These are phyloP conservation scores for Moniliella sp. DNA, from an alignment of 1,284 basidiomycete genomes.

Conservation along the genomic window DNA sequence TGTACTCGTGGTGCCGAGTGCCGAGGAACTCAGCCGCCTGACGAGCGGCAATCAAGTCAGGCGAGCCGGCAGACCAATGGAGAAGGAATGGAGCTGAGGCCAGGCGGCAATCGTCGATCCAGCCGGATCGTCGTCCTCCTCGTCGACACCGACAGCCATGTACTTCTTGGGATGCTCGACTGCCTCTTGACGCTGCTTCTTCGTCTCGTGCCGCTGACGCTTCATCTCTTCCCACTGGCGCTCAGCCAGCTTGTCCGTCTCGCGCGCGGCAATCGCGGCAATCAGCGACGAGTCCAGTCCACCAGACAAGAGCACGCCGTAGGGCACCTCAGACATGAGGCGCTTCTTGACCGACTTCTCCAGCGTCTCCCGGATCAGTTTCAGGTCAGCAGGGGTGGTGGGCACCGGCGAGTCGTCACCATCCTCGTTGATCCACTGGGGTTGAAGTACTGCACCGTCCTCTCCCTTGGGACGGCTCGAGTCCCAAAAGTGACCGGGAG, in stretches of 20 bases:
- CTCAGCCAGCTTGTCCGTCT: conserved; percentile 59
- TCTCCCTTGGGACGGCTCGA: conserved; percentile 21
- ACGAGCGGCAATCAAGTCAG: conserved; percentile 77
- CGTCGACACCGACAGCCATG: not conserved
- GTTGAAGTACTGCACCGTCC: conserved; percentile 33
- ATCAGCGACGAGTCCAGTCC: conserved; percentile 90
- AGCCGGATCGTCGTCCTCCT: not conserved
- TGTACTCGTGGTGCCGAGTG: conserved; percentile 89
- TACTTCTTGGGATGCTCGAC: too few relatives aligned
- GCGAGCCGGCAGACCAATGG: conserved; percentile 86
- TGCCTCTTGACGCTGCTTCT: too few relatives aligned
- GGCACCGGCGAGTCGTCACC: conserved; percentile 44
- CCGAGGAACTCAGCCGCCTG: conserved; percentile 84
- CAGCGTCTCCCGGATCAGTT: conserved; percentile 44
- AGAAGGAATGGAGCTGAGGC: conserved; percentile 95
- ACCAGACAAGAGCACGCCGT: conserved; percentile 83
- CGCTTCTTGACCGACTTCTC: conserved; percentile 85
- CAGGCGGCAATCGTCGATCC: conserved; percentile 51
- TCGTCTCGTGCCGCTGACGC: too few relatives aligned
- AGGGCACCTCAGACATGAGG: conserved; percentile 95
- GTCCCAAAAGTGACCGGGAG: conserved; percentile 63
- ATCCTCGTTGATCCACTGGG: conserved; percentile 34
- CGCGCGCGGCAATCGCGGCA: conserved; percentile 74
- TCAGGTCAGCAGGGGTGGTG: conserved; percentile 48
- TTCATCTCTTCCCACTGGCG: conserved; percentile 41